Conservation (phyloP, 1,284 basidiomycete species). For the Rhodotorula sp. region DNA sequence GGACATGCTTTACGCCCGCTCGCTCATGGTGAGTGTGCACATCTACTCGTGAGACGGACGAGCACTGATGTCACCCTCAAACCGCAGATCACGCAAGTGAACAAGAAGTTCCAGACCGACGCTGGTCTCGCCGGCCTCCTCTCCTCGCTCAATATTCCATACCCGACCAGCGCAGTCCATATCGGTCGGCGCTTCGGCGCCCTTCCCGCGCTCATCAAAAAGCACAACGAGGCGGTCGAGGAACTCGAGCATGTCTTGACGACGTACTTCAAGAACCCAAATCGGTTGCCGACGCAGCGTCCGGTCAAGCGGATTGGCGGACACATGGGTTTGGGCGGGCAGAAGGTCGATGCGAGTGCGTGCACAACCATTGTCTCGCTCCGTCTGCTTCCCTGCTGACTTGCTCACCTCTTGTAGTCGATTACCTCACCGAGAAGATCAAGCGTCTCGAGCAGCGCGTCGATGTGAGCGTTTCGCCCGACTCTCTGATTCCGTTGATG, state of each 20-base stretch:
- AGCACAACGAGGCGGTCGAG: constrained; percentile 75
- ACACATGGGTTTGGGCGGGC: constrained; percentile 71
- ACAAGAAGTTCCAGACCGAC: constrained; percentile 71
- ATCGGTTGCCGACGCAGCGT: constrained; percentile 67
- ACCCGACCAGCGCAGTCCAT: constrained; percentile 79
- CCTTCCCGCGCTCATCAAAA: constrained; percentile 73
- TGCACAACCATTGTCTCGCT: constrained; percentile 27
- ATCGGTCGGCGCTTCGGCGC: constrained; percentile 72
- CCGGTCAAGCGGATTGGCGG: constrained; percentile 72
- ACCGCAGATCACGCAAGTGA: constrained; percentile 62
- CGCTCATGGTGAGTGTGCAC: constrained; percentile 55
- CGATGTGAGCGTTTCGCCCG: constrained; percentile 59
- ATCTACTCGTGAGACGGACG: not conserved
- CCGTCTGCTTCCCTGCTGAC: constrained; percentile 50
- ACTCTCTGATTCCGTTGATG: not conserved
- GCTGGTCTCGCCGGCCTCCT: constrained; percentile 59
- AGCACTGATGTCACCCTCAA: no score
- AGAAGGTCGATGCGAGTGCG: constrained; percentile 53
- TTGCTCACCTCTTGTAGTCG: constrained; percentile 60
- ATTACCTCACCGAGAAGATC: constrained; percentile 66
- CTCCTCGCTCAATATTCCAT: constrained; percentile 58
- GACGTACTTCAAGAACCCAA: constrained; percentile 72
- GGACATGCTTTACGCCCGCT: constrained; percentile 74
- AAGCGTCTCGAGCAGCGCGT: constrained; percentile 65
- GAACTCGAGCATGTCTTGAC: constrained; percentile 80